phyloP scores from a whole-genome alignment of 2,329 filamentous ascomycete species.

The Apiospora pterosperma region DNA sequence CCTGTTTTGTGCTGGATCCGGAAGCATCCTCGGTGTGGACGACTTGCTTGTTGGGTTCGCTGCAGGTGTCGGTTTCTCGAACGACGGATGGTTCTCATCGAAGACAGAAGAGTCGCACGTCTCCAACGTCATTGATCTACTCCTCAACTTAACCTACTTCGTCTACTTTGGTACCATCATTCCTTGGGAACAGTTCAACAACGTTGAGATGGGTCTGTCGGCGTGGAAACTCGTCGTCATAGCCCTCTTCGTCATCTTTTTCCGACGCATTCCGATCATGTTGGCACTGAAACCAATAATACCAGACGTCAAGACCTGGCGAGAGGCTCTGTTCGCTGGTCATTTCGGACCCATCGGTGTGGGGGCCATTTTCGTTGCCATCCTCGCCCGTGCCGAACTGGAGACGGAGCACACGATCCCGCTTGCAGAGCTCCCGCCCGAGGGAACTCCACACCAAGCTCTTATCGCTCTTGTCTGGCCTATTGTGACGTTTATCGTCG shows the following conservation, averaged over 20 bases:
- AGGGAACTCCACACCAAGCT: constrained; percentile 55
- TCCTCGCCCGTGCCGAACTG: constrained; percentile 87
- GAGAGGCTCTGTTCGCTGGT: constrained; percentile 92
- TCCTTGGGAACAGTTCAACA: constrained; percentile 90
- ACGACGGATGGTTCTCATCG: constrained; percentile 97
- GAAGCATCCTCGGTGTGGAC: constrained; percentile 86
- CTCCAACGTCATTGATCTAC: constrained; percentile 96
- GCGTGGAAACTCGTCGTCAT: constrained; percentile 94
- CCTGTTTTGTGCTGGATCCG: constrained; percentile 91
- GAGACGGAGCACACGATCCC: constrained; percentile 76
- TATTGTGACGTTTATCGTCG: constrained; percentile 89
- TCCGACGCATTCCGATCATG: constrained; percentile 96
- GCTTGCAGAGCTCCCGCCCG: constrained; percentile 56
- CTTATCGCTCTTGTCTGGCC: constrained; percentile 91
- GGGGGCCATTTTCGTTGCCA: constrained; percentile 92
- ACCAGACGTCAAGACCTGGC: constrained; percentile 96
- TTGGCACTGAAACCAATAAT: constrained; percentile 85
- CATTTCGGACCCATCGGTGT: constrained; percentile 98
- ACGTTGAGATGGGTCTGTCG: constrained; percentile 65
- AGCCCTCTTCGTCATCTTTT: constrained; percentile 89
- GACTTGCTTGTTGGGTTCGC: constrained; percentile 93
- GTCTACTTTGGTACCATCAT: constrained; percentile 98
- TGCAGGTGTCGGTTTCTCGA: constrained; percentile 96
- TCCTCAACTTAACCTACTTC: constrained; percentile 97
- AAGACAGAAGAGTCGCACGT: constrained; percentile 99